These are phyloP conservation scores for Blastobotrys americana DNA, from an alignment of 805 yeast species.

Conservation along the genomic window DNA sequence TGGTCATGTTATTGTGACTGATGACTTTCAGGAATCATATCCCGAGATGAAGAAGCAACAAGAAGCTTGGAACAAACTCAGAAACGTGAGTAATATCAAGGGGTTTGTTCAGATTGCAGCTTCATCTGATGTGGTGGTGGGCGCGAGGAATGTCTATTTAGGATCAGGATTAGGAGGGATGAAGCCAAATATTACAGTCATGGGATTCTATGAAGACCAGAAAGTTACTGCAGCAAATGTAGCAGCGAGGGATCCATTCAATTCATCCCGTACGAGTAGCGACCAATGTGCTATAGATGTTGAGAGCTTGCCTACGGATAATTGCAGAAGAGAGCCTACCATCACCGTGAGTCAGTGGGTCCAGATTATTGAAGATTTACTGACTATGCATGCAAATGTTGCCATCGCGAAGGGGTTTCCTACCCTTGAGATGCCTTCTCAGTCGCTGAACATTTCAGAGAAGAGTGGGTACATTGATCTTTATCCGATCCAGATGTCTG, in stretches of 20 bases:
- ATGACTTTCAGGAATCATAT: conserved; percentile 55
- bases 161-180: conserved; percentile 98
- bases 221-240: conserved; percentile 15
- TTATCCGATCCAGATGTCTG: conserved; percentile 96
- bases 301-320: conserved; percentile 69
- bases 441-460: conserved; percentile 24
- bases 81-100: conserved; percentile 72
- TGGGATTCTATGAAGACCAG: conserved; percentile 72
- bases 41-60: conserved; percentile 66
- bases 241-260: background rate
- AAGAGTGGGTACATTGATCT: conserved; percentile 62
- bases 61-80: conserved; percentile 72
- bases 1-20: conserved; percentile 79
- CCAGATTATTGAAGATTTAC: conserved; percentile 79
- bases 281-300: conserved; percentile 26
- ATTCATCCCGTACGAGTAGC: too few relatives aligned
- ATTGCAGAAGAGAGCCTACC: conserved; percentile 60
- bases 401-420: conserved; percentile 91
- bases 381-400: conserved; percentile 81
- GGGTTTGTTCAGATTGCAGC: conserved; percentile 92
- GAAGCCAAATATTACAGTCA: conserved; percentile 90
- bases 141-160: conserved; percentile 81
- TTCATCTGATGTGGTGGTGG: conserved; percentile 88
- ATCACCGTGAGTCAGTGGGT: conserved; percentile 82
- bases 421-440: conserved; percentile 52